Evolutionary conservation across 2,329 filamentous ascomycete genomes (phyloP).

Genomic region (Hortaea werneckii): DNA sequence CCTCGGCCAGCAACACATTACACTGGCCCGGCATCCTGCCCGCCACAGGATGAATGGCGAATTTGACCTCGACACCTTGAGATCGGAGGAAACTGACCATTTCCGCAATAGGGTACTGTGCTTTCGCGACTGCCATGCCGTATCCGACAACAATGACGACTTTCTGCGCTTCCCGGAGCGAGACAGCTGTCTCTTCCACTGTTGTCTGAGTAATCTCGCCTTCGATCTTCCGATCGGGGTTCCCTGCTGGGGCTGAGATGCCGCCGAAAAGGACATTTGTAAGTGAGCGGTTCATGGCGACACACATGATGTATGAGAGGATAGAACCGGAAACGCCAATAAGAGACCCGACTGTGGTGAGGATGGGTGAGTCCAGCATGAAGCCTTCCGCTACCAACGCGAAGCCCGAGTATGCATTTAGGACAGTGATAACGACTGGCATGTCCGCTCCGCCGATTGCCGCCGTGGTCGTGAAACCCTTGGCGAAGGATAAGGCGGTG

Average conservation of each 20-base stretch:
- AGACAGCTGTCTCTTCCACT: constrained; percentile 71
- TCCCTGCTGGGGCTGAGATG: constrained; percentile 54
- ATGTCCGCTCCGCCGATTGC: constrained; percentile 91
- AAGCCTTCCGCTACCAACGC: constrained; percentile 83
- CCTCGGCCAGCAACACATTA: constrained; percentile 82
- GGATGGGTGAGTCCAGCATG: constrained; percentile 78
- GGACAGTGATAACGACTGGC: constrained; percentile 81
- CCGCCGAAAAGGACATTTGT: constrained; percentile 84
- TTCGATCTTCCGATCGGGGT: constrained; percentile 63
- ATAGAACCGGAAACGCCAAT: constrained; percentile 86
- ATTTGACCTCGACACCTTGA: constrained; percentile 71
- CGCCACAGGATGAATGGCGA: constrained; percentile 61
- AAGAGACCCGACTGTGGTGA: constrained; percentile 75
- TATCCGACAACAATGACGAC: constrained; percentile 89
- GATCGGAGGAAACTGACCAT: constrained; percentile 65
- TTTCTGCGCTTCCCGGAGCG: constrained; percentile 63
- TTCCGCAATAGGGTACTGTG: constrained; percentile 80
- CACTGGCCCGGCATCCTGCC: constrained; percentile 90
- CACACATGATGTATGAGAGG: constrained; percentile 76
- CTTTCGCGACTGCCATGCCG: constrained; percentile 89
- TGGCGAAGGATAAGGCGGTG: constrained; percentile 67
- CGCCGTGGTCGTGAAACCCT: constrained; percentile 78
- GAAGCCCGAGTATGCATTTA: constrained; percentile 87
- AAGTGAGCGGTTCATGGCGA: constrained; percentile 86
- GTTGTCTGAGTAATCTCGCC: constrained; percentile 69